Percentiles rank a stretch among this genome's conserved stretches.
phyloP scores from a whole-genome alignment of 2,329 filamentous ascomycete species.

The Pestalotiopsis sp. region DNA sequence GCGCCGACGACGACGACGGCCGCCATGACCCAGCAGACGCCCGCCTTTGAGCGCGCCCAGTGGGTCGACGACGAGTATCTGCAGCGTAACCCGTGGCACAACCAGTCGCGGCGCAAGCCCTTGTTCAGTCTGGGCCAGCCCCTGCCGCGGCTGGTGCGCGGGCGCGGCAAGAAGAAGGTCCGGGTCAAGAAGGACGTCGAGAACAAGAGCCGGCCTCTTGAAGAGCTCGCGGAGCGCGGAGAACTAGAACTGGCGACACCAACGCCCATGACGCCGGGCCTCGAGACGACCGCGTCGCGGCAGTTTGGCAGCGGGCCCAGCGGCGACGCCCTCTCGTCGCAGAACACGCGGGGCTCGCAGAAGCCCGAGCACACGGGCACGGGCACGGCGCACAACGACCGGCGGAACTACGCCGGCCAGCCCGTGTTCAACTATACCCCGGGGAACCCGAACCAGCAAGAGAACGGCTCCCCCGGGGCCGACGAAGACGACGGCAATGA shows the following conservation, averaged over 20 bases:
- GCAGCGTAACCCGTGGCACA: conserved; percentile 28
- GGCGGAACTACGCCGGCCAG: conserved; percentile 18
- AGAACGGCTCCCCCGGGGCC: not conserved
- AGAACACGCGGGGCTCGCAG: not conserved
- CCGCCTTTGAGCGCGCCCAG: not conserved
- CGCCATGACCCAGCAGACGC: not conserved
- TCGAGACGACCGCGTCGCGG: not conserved
- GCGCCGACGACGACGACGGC: too few species aligned
- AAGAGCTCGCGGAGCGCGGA: conserved; percentile 2
- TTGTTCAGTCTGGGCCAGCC: conserved; percentile 28
- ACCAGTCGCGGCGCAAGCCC: conserved; percentile 20
- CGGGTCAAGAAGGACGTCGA: not conserved
- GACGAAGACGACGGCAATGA: not conserved
- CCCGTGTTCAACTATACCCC: conserved; percentile 20
- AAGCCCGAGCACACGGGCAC: conserved; percentile 12
- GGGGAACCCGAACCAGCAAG: conserved; percentile 7
- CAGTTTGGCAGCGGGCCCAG: not conserved
- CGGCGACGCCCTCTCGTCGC: too few species aligned
- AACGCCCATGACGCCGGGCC: not conserved
- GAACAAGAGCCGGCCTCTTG: conserved; percentile 1
- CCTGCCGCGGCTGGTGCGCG: conserved; percentile 23
- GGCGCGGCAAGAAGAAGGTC: conserved; percentile 11
- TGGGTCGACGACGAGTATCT: conserved; percentile 26
- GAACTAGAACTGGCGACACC: conserved; percentile 10
- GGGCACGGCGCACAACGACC: conserved; percentile 13